phyloP scores from a whole-genome alignment of 495 filamentous ascomycete genomes.

The Penicillium malachiteum region DNA sequence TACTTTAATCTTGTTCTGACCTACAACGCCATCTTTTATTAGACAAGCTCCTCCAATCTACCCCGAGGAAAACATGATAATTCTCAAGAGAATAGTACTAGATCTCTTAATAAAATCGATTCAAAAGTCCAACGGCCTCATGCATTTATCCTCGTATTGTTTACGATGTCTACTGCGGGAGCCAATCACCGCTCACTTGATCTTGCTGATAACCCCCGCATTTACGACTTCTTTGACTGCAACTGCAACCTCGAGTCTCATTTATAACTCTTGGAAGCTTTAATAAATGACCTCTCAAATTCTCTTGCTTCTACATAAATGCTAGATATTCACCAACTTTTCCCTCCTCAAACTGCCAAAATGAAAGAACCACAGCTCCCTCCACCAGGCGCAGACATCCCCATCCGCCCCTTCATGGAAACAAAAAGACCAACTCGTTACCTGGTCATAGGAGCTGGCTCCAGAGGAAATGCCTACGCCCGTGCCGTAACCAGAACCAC shows the following conservation, averaged over 20 bases:
- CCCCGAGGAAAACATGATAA: too few relatives aligned
- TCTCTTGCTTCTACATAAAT: too few relatives aligned
- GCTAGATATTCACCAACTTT: background rate
- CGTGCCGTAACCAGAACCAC: constrained; percentile 58
- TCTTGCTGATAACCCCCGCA: too few relatives aligned
- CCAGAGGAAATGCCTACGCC: constrained; percentile 76
- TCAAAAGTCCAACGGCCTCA: too few relatives aligned
- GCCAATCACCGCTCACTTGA: too few relatives aligned
- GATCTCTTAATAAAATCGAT: too few relatives aligned
- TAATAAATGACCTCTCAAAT: too few relatives aligned
- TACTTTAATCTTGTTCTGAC: too few relatives aligned
- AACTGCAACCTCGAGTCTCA: background rate
- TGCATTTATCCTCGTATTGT: background rate
- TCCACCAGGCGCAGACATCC: constrained; percentile 6
- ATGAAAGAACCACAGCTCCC: constrained; percentile 31
- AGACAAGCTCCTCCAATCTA: too few relatives aligned
- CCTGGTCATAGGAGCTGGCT: constrained; percentile 85
- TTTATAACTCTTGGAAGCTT: background rate
- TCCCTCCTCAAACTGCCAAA: background rate
- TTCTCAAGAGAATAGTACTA: too few relatives aligned
- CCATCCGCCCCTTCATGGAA: background rate
- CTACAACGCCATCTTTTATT: too few relatives aligned
- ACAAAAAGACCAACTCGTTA: constrained; percentile 43
- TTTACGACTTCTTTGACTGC: too few relatives aligned
- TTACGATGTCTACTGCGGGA: background rate